phyloP scores from a whole-genome alignment of 306 rosid species.

The Trifolium fragiferum region DNA sequence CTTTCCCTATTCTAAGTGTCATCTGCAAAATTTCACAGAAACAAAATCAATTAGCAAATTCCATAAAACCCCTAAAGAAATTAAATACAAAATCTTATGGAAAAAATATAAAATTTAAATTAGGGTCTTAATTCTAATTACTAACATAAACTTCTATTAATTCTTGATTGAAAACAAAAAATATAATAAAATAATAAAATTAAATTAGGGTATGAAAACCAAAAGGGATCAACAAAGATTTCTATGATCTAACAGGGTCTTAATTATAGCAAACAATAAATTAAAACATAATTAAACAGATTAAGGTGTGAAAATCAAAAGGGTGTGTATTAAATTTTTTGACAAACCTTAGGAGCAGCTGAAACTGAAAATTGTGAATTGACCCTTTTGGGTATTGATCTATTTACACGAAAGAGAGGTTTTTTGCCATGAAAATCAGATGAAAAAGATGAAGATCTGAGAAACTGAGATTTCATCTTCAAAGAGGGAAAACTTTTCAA shows the following conservation, averaged over 20 bases:
- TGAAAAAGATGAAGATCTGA: slow-evolving; percentile 41
- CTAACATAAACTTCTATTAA: too few species aligned
- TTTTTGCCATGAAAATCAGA: slow-evolving; percentile 56
- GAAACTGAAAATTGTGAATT: slow-evolving; percentile 45
- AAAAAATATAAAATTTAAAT: neutral
- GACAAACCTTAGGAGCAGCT: slow-evolving; percentile 53
- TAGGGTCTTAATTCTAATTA: neutral
- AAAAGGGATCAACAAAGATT: too few species aligned
- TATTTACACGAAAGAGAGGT: slow-evolving; percentile 41
- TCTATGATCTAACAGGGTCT: slow-evolving; percentile 2
- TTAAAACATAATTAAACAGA: neutral
- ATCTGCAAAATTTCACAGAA: slow-evolving; percentile 45
- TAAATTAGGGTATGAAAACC: too few species aligned
- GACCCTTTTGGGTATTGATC: slow-evolving; percentile 35
- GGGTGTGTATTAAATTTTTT: neutral
- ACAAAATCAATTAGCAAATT: neutral
- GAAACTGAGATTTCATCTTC: slow-evolving; percentile 50
- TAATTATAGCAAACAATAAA: neutral
- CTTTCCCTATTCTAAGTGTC: slow-evolving; percentile 60
- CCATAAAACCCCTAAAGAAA: slow-evolving; percentile 9
- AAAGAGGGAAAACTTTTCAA: slow-evolving; percentile 43
- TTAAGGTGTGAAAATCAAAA: slow-evolving; percentile 7
- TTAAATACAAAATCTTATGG: neutral
- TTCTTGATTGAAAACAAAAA: neutral
- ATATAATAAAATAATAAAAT: neutral